These are phyloP conservation scores for Teratosphaeria nubilosa DNA, from an alignment of 2,329 filamentous ascomycete species.

Conservation along the genomic window DNA sequence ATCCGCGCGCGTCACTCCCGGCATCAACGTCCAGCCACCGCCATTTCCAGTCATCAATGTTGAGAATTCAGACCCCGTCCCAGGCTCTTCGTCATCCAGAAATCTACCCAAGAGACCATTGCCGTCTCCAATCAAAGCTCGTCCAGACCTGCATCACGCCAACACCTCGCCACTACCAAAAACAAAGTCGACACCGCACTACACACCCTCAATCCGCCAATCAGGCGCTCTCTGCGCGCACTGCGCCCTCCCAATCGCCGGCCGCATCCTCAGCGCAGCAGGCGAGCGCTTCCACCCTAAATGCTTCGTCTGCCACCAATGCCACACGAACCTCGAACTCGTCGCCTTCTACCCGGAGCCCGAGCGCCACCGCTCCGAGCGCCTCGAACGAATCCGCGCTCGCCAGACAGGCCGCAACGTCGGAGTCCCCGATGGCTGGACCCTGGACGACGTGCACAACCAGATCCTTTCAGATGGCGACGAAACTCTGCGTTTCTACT, in stretches of 20 bases:
- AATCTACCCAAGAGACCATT: constrained; percentile 30
- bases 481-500: constrained; percentile 73
- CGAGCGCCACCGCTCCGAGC: constrained; percentile 55
- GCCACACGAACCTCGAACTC: constrained; percentile 79
- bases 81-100: constrained; percentile 11
- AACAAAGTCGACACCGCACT: constrained; percentile 31
- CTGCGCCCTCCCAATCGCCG: constrained; percentile 75
- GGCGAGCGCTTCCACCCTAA: constrained; percentile 82
- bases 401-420: constrained; percentile 46
- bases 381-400: constrained; percentile 61
- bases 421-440: constrained; percentile 48
- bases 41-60: constrained; percentile 12
- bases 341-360: constrained; percentile 96
- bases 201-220: constrained; percentile 35
- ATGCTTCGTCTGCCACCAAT: constrained; percentile 84
- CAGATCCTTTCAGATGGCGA: constrained; percentile 50
- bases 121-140: constrained; percentile 35
- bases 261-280: constrained; percentile 76
- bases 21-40: constrained; percentile 11
- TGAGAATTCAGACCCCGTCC: constrained; percentile 4
- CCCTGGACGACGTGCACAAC: constrained; percentile 40
- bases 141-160: constrained; percentile 27
- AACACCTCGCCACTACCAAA: constrained; percentile 23
- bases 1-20: constrained; percentile 8
- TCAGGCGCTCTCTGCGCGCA: constrained; percentile 70